A percentile compares a stretch with the other conserved stretches of the same genome.
phyloP scores from a whole-genome alignment of 2,329 filamentous ascomycete genomes.

The Colletotrichum sojae region DNA sequence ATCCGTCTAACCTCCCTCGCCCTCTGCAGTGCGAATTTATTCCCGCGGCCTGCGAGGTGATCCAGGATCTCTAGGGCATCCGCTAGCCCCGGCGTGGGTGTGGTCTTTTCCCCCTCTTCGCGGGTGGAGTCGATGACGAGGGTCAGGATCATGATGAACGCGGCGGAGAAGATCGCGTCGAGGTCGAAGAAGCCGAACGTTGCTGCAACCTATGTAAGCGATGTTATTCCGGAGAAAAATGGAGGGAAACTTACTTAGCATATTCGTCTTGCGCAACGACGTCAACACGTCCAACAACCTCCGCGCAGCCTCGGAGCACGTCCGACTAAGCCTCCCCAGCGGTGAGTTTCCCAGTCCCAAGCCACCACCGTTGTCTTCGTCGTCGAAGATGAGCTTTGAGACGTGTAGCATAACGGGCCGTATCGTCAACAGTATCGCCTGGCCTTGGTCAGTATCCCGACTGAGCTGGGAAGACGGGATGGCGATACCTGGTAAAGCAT shows the following conservation, averaged over 20 bases:
- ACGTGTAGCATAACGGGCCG: constrained; percentile 37
- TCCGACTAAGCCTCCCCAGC: constrained; percentile 22
- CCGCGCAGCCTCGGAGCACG: constrained; percentile 36
- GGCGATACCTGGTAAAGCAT: no score
- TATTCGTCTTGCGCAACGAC: constrained; percentile 47
- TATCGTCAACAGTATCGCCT: constrained; percentile 43
- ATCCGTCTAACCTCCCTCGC: constrained; percentile 30
- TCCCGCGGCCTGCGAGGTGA: constrained; percentile 46
- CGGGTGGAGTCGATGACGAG: constrained; percentile 44
- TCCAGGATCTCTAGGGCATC: constrained; percentile 49
- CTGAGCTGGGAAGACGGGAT: no score
- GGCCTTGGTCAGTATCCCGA: not conserved
- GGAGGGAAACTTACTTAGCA: constrained; percentile 43
- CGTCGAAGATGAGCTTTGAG: constrained; percentile 34
- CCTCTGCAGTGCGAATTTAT: constrained; percentile 43
- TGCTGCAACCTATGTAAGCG: not conserved
- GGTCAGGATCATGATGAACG: constrained; percentile 39
- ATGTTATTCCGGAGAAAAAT: accelerated
- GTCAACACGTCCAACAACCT: constrained; percentile 28
- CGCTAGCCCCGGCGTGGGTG: constrained; percentile 44
- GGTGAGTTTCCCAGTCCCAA: constrained; percentile 9
- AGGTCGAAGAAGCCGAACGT: constrained; percentile 39
- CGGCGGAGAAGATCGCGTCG: constrained; percentile 39
- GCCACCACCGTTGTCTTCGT: not conserved
- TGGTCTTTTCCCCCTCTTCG: constrained; percentile 45